phyloP scores from a whole-genome alignment of 1,284 basidiomycete genomes.

The Tilletia caries region DNA sequence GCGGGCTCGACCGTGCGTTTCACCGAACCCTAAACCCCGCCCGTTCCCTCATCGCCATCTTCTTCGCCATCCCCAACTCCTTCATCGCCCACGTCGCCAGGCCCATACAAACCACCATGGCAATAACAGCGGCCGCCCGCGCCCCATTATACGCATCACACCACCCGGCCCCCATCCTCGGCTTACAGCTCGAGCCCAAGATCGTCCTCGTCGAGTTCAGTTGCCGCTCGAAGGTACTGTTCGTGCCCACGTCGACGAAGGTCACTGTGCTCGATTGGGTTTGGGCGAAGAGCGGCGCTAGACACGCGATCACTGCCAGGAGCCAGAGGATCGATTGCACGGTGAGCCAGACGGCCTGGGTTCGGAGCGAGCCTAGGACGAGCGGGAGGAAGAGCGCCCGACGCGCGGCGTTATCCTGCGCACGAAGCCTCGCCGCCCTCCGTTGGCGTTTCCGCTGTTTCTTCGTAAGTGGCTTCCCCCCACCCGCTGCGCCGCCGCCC shows the following conservation, averaged over 20 bases:
- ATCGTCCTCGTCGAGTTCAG: neutral
- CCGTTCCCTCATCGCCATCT: neutral
- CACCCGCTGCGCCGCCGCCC: neutral
- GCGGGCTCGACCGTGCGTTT: neutral
- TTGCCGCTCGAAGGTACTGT: neutral
- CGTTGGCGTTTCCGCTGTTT: neutral
- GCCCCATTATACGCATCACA: constrained; percentile 13
- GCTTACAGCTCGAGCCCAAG: neutral
- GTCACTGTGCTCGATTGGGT: neutral
- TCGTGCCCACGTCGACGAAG: neutral
- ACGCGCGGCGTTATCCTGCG: neutral
- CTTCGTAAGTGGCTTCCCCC: neutral
- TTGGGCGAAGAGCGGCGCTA: neutral
- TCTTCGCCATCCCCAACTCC: constrained; percentile 1
- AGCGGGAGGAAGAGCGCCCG: neutral
- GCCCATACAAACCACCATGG: neutral
- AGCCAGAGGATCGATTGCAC: constrained; percentile 8
- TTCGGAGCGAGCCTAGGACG: neutral
- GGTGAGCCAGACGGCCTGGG: neutral
- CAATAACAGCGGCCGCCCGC: neutral
- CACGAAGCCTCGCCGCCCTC: neutral
- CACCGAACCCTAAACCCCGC: neutral
- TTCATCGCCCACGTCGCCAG: neutral
- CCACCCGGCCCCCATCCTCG: neutral
- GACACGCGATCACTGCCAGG: neutral